Evolutionary conservation across 2,329 filamentous ascomycete genomes (phyloP), one percentile per base, ranked within the genome.

Genomic region (Coniosporium tulheliwenetii): DNA sequence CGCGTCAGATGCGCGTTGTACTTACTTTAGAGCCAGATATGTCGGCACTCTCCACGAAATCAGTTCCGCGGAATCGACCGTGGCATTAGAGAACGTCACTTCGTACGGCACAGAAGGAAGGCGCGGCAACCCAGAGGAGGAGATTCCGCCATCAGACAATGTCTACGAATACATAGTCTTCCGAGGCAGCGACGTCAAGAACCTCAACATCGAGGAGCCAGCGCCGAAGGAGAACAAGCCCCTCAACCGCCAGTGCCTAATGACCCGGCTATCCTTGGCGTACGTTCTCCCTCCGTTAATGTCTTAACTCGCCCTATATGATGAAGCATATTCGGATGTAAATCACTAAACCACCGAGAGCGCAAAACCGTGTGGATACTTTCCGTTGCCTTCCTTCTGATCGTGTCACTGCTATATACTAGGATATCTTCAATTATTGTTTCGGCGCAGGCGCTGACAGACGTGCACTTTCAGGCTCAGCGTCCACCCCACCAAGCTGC

Each of bases 361-460:
- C 85, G 86, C 86, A 93, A 85, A 70, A 70, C 73, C 74, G 69
- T 94, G 87, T 93, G 79, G 87, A 94, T 66, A 77, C 80, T 82
- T 80, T 94, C 87, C 86, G 87, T 94, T 95, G 87, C 86, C 87
- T 95, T 95, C 87, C 87, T 95, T 94, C 86, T 95, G 86, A 94
- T 78, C 48, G 19, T 7, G 13, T 37, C 14, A 15, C 12, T 35
- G 19, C 7, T 26, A 26, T 26, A 26, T 26, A 26, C 19, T 7
- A 7, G 19, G 7, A 26, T 26, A 3, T 26, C 19, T 26, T 26
- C 19, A 26, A 26, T 26, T 7, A 26, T 26, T 26, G 19, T 26
- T 26, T 26, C 19, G 19, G 19, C 19, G 19, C 19, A 26, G 4
- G 19, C 19, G 19, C 19, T 26, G 7, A 26, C 19, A 26, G 4